phyloP scores from a whole-genome alignment of 2,329 filamentous ascomycete species.

The Fusarium ambrosium region DNA sequence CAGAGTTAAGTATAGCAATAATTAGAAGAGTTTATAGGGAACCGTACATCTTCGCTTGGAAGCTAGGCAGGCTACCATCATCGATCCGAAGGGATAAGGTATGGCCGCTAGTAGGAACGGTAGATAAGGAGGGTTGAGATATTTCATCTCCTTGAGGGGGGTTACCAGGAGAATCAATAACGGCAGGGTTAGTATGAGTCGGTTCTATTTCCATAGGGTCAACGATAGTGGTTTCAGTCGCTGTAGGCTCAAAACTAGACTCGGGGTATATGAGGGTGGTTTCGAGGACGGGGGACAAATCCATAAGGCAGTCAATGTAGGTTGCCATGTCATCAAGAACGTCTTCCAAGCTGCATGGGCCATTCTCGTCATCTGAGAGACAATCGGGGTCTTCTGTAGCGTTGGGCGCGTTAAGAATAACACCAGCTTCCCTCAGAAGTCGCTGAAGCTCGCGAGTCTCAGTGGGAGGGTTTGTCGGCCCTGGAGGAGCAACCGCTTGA shows the following conservation, averaged over 20 bases:
- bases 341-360: neutral
- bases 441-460: neutral
- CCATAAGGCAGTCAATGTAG: neutral
- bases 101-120: neutral
- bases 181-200: neutral
- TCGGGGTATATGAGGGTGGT: neutral
- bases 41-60: conserved; percentile 66
- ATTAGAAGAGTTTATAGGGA: neutral
- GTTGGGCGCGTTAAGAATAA: neutral
- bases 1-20: conserved; percentile 37
- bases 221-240: neutral
- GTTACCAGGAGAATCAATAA: neutral
- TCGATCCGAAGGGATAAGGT: conserved; percentile 27
- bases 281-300: neutral
- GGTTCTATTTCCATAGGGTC: neutral
- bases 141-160: too few relatives aligned
- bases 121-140: neutral
- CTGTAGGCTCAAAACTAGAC: neutral
- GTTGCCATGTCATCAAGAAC: neutral
- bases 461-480: neutral
- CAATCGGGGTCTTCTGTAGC: neutral
- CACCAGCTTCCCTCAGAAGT: neutral
- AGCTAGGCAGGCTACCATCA: conserved; percentile 65
- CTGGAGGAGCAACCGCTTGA: neutral
- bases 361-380: neutral